phyloP scores from a whole-genome alignment of 164 flowering plant species.

The Hamamelis virginiana region DNA sequence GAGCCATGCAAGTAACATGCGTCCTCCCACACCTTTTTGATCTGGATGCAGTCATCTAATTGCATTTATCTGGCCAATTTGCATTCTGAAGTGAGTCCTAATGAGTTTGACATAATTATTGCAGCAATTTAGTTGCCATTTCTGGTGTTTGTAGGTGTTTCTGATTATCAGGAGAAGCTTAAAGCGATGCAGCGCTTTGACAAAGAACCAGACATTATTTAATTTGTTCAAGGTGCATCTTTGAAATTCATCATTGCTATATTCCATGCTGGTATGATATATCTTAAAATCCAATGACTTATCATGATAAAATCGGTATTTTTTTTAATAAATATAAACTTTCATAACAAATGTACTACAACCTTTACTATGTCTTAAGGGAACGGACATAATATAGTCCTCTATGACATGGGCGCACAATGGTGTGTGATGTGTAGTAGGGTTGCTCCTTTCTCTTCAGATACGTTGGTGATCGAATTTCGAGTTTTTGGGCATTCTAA shows the following conservation, averaged over 20 bases:
- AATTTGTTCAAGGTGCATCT: conserved; percentile 80
- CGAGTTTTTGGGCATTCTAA: too few relatives aligned
- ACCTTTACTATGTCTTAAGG: neutral
- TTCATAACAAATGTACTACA: neutral
- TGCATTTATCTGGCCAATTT: neutral
- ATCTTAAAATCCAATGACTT: too few relatives aligned
- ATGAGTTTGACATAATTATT: neutral
- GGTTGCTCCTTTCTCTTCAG: too few relatives aligned
- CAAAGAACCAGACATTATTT: conserved; percentile 84
- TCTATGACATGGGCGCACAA: too few relatives aligned
- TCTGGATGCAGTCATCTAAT: neutral
- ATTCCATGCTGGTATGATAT: neutral
- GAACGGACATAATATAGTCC: too few relatives aligned
- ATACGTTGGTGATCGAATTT: too few relatives aligned
- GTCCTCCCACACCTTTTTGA: neutral
- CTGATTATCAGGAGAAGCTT: conserved; percentile 86
- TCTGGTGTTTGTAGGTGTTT: conserved; percentile 55
- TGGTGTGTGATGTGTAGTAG: too few relatives aligned
- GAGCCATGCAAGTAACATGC: too few relatives aligned
- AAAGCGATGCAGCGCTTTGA: conserved; percentile 92
- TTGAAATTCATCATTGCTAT: neutral
- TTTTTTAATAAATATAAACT: too few relatives aligned
- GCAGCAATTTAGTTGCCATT: conserved; percentile 1
- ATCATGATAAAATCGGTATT: too few relatives aligned
- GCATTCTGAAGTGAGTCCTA: neutral